phyloP scores from a whole-genome alignment of 352 stramenopile species.

The Aphanomyces cochlioides region DNA sequence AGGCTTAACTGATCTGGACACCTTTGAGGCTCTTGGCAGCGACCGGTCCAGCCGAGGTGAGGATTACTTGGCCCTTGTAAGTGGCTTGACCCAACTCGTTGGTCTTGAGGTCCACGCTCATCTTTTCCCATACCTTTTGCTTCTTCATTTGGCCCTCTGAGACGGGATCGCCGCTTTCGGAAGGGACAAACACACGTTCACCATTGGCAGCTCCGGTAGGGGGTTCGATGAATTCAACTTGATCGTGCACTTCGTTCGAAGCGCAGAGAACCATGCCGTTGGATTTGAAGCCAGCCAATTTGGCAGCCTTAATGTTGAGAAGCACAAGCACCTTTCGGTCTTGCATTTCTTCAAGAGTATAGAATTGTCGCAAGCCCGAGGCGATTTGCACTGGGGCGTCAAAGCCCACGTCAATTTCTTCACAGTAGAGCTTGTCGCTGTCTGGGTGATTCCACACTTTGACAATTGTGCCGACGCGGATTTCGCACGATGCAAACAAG shows the following conservation, averaged over 20 bases:
- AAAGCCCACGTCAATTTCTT: slow-evolving; percentile 98
- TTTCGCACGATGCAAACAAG: slow-evolving; percentile 73
- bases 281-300: slow-evolving; percentile 95
- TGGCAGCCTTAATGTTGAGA: slow-evolving; percentile 97
- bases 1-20: slow-evolving; percentile 64
- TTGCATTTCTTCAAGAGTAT: slow-evolving; percentile 94
- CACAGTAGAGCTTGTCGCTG: slow-evolving; percentile 95
- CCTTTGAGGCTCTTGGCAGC: slow-evolving; percentile 55
- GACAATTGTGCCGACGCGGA: slow-evolving; percentile 73
- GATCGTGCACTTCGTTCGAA: slow-evolving; percentile 77
- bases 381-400: slow-evolving; percentile 92
- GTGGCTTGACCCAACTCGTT: slow-evolving; percentile 63
- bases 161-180: slow-evolving; percentile 62
- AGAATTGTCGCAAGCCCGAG: slow-evolving; percentile 93
- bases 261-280: slow-evolving; percentile 97
- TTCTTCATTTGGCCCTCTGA: slow-evolving; percentile 84
- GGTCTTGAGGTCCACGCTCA: slow-evolving; percentile 59
- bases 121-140: slow-evolving; percentile 84
- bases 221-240: slow-evolving; percentile 93
- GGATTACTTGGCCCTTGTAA: slow-evolving; percentile 74
- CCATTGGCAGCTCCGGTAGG: slow-evolving; percentile 89
- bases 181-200: slow-evolving; percentile 88
- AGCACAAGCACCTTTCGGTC: slow-evolving; percentile 94
- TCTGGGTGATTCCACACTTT: slow-evolving; percentile 84
- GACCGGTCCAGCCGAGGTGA: slow-evolving; percentile 64